phyloP scores from a whole-genome alignment of 345 rosid genomes.

The Eucalyptus tenuipes region DNA sequence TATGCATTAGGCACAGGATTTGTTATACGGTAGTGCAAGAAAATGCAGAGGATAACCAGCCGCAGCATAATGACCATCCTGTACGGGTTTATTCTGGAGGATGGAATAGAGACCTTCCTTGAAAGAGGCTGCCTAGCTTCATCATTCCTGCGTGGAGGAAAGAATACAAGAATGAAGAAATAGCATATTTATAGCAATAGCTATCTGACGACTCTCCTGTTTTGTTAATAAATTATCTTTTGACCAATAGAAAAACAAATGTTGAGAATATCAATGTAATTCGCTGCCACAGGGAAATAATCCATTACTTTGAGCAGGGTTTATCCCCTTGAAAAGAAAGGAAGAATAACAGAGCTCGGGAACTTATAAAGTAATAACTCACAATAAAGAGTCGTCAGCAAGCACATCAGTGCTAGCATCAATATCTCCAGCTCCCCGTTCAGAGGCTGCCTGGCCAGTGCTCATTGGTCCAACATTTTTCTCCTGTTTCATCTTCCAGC shows the following conservation, averaged over 20 bases:
- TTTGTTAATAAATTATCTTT: neutral
- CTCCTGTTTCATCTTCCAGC: constrained; percentile 97
- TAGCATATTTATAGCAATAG: neutral
- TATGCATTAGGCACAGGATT: constrained; percentile 78
- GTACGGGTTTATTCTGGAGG: constrained; percentile 82
- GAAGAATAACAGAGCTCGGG: neutral
- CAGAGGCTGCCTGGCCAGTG: constrained; percentile 71
- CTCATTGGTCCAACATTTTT: constrained; percentile 71
- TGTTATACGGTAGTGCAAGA: constrained; percentile 78
- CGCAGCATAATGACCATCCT: constrained; percentile 88
- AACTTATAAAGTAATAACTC: constrained; percentile 3
- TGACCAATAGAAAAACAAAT: neutral
- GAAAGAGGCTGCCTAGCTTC: constrained; percentile 93
- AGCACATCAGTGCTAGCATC: constrained; percentile 86
- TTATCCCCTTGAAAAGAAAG: neutral
- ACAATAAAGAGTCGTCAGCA: constrained; percentile 83
- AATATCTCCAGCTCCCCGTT: constrained; percentile 86
- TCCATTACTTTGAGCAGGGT: neutral
- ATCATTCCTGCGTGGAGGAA: constrained; percentile 37
- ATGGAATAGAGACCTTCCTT: constrained; percentile 79
- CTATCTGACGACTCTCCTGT: neutral
- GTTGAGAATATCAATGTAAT: neutral
- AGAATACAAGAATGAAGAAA: neutral
- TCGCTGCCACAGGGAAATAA: neutral
- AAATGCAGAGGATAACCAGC: constrained; percentile 57